Percentiles rank a stretch among this genome's conserved stretches.
Conservation (phyloP, 305 asterid genomes). For the Withania somnifera region DNA sequence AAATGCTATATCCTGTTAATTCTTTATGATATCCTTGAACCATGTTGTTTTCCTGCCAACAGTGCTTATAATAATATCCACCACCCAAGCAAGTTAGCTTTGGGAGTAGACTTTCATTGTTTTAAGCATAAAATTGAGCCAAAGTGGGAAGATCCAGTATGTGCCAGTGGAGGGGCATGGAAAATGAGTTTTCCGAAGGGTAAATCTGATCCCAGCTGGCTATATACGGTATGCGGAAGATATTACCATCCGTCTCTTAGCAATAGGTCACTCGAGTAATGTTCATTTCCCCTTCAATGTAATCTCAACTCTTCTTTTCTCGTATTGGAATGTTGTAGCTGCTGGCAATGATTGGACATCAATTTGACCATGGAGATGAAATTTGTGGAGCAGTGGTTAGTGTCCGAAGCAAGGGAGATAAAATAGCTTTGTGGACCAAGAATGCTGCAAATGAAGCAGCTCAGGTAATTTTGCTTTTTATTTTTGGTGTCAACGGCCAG, state of each 20-base stretch:
- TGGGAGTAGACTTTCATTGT: conserved; percentile 63
- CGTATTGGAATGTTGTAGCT: conserved; percentile 27
- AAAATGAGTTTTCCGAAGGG: conserved; percentile 37
- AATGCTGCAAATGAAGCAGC: conserved; percentile 78
- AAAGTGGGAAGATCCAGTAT: conserved; percentile 89
- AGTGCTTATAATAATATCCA: conserved; percentile 67
- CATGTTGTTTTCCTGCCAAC: not conserved
- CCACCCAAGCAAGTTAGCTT: conserved; percentile 60
- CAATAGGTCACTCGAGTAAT: not conserved
- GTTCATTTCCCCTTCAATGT: not conserved
- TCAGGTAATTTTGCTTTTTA: conserved; percentile 37
- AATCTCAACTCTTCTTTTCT: not conserved
- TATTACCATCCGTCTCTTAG: not conserved
- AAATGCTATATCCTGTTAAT: not conserved
- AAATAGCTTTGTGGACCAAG: conserved; percentile 79
- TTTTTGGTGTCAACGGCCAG: not conserved
- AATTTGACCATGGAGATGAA: conserved; percentile 79
- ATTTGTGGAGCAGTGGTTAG: conserved; percentile 92
- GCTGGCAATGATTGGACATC: conserved; percentile 93
- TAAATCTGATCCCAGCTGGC: conserved; percentile 76
- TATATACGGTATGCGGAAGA: conserved; percentile 46
- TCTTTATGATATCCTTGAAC: not conserved
- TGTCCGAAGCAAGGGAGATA: conserved; percentile 53
- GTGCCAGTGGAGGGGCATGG: conserved; percentile 91
- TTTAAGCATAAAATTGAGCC: conserved; percentile 76